Percentiles rank a stretch among this genome's conserved stretches.
Conservation (phyloP, 2,329 filamentous ascomycete species). For the Phialophora macrospora region DNA sequence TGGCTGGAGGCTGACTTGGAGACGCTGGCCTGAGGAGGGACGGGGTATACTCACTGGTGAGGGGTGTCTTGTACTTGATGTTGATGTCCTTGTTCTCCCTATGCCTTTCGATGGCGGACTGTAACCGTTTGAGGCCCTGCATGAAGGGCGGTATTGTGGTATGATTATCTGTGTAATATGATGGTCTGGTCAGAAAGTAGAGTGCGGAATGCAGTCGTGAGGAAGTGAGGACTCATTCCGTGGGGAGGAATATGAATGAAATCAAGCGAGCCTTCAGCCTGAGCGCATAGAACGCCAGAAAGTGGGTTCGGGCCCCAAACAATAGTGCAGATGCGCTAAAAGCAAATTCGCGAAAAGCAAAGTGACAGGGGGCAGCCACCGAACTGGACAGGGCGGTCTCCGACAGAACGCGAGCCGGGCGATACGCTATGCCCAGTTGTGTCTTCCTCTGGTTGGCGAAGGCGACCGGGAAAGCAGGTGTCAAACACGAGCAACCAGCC, state of each 20-base stretch:
- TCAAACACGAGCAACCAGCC: conserved; percentile 7
- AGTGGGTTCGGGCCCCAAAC: conserved; percentile 15
- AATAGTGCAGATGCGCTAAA: conserved; percentile 19
- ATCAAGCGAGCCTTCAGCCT: conserved; percentile 12
- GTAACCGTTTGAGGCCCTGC: conserved; percentile 39
- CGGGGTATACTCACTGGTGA: conserved; percentile 36
- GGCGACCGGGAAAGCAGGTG: background rate
- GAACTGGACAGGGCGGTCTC: conserved; percentile 21
- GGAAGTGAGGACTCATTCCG: conserved; percentile 34
- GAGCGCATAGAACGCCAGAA: conserved; percentile 15
- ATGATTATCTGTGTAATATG: conserved; percentile 29
- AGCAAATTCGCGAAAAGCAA: conserved; percentile 2
- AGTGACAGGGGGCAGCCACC: conserved; percentile 1
- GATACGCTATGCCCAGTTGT: background rate
- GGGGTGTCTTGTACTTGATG: conserved; percentile 40
- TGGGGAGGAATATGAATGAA: conserved; percentile 34
- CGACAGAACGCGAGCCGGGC: conserved; percentile 18
- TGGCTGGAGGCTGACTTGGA: conserved; percentile 7
- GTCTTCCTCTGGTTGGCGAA: conserved; percentile 4
- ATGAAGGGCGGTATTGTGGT: conserved; percentile 35
- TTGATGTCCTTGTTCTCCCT: conserved; percentile 41
- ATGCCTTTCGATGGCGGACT: conserved; percentile 38
- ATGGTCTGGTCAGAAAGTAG: conserved; percentile 26
- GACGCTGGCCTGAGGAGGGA: conserved; percentile 10
- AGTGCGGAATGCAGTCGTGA: conserved; percentile 39